Percentiles rank a stretch among this genome's conserved stretches.
phyloP scores from a whole-genome alignment of 495 filamentous ascomycete genomes.

The Geoglossum glabrum region DNA sequence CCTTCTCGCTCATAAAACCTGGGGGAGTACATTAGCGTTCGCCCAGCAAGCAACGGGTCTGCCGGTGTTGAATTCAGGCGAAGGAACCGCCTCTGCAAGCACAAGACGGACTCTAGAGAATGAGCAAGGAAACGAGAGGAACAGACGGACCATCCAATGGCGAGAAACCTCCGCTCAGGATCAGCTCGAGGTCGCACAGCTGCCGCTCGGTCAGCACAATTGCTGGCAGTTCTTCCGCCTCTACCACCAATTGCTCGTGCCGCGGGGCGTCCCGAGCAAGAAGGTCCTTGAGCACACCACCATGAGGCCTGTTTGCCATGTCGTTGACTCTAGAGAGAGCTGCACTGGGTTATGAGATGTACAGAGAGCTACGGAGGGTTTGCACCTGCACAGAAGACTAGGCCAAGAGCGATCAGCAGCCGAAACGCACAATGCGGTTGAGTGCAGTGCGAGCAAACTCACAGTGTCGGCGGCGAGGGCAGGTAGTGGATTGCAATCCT shows the following conservation, averaged over 20 bases:
- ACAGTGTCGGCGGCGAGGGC: too few species aligned
- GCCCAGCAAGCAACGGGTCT: not conserved
- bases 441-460: not conserved
- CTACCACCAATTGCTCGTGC: conserved; percentile 50
- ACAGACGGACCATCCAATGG: conserved; percentile 62
- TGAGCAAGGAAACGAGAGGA: not conserved
- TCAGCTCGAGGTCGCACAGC: conserved; percentile 89
- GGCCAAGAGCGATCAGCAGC: too few species aligned
- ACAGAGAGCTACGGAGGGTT: too few species aligned
- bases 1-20: conserved; percentile 95
- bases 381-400: too few species aligned
- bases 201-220: conserved; percentile 78
- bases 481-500: not conserved
- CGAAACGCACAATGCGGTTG: too few species aligned
- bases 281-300: conserved; percentile 92
- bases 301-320: conserved; percentile 76
- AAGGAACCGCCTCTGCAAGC: not conserved
- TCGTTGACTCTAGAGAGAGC: not conserved
- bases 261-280: conserved; percentile 71
- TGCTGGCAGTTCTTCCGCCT: conserved; percentile 74
- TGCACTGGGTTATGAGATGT: not conserved
- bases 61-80: not conserved
- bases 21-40: conserved; percentile 5
- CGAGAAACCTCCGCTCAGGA: conserved; percentile 91
- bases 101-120: not conserved